Evolutionary conservation across 768 basidiomycete genomes (phyloP).

Genomic region (Termitomyces sp.): DNA sequence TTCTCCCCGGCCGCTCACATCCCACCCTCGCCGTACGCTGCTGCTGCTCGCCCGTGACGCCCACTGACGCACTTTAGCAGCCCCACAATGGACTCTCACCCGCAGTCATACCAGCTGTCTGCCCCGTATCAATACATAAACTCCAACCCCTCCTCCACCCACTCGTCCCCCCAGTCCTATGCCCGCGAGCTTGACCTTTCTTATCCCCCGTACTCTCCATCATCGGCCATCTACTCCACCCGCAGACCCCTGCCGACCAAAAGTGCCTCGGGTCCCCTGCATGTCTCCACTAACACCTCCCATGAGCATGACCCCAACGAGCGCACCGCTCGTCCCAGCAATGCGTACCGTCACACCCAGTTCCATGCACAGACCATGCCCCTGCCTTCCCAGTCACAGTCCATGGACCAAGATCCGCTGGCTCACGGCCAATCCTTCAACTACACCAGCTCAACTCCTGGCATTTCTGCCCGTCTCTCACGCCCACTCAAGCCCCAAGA

Average conservation of each 20-base stretch:
- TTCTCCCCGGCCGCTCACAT: no score
- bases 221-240: conserved; percentile 16
- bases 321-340: conserved; percentile 42
- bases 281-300: conserved; percentile 32
- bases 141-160: conserved; percentile 30
- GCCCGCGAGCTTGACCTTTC: conserved; percentile 16
- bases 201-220: conserved; percentile 9
- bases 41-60: no score
- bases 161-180: conserved; percentile 18
- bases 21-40: no score
- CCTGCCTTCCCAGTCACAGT: conserved; percentile 10
- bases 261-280: conserved; percentile 21
- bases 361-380: conserved; percentile 31
- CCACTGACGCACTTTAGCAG: no score
- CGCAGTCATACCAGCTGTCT: conserved; percentile 5
- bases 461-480: conserved; percentile 38
- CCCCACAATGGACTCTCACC: conserved; percentile 15
- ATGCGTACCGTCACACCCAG: conserved; percentile 39
- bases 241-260: conserved; percentile 16
- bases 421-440: conserved; percentile 7
- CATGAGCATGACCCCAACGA: conserved; percentile 41
- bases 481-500: conserved; percentile 61
- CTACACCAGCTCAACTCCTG: conserved; percentile 21
- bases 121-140: conserved; percentile 20
- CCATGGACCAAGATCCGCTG: conserved; percentile 6